Conservation (phyloP, 108 stramenopile species). For the Cyclotella baltica region DNA sequence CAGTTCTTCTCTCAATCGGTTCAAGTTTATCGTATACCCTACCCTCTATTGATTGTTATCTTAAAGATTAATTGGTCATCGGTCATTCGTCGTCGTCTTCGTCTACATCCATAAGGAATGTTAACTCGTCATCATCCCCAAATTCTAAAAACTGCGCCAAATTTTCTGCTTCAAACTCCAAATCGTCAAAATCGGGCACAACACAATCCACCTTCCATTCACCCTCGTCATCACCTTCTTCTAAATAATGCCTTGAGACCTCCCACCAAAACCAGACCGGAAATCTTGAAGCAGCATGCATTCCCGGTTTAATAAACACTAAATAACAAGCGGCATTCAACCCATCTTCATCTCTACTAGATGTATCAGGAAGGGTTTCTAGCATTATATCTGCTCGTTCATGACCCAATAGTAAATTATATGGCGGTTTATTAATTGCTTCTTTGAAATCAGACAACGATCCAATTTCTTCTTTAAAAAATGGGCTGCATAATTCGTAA, state of each 20-base stretch:
- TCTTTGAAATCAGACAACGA: conserved; percentile 25
- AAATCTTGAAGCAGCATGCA: conserved; percentile 7
- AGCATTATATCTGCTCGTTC: conserved; percentile 51
- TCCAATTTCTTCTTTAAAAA: conserved; percentile 38
- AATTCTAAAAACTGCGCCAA: conserved; percentile 32
- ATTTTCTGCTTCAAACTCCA: conserved; percentile 49
- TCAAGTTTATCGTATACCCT: no score
- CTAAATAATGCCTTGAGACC: conserved; percentile 20
- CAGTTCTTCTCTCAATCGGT: no score
- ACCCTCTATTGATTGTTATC: no score
- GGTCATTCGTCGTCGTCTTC: not conserved
- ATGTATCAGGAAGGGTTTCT: conserved; percentile 29
- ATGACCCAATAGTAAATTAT: conserved; percentile 38
- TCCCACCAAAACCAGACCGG: conserved; percentile 61
- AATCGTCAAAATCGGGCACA: conserved; percentile 53
- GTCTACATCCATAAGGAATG: conserved; percentile 37
- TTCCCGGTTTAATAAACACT: conserved; percentile 36
- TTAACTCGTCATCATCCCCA: conserved; percentile 36
- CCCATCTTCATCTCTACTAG: conserved; percentile 18
- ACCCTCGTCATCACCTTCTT: conserved; percentile 10
- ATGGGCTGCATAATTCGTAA: conserved; percentile 30
- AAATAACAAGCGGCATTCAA: conserved; percentile 32
- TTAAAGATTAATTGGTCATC: not conserved
- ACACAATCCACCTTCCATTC: conserved; percentile 54
- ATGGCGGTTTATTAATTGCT: conserved; percentile 28